Evolutionary conservation across 2,329 filamentous ascomycete species (phyloP), one percentile per base, ranked within the genome.

Genomic region (Huntiella bhutanensis): DNA sequence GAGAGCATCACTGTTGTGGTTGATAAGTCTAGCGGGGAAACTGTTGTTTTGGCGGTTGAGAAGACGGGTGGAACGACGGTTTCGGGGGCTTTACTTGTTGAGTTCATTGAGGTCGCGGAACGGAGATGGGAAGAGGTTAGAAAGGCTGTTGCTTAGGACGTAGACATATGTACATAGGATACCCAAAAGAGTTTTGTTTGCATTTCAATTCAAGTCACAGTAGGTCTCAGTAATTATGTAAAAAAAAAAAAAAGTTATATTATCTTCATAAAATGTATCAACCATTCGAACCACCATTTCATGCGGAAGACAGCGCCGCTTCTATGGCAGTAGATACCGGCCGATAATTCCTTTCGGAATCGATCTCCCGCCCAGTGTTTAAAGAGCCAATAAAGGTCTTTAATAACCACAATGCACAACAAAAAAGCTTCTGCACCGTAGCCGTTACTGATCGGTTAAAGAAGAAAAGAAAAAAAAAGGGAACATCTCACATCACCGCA

Each of bases 271-370:
- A 55, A 55, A 67, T 83, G 77, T 83, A 73, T 76, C 77, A 72
- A 77, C 76, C 76, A 77, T 79, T 82, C 80, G 80, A 85, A 80
- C 80, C 69, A 77, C 80, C 77, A 77, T 75, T 73, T 83, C 80
- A 84, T 68, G 68, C 60, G 48, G 42, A 40, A 49, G 38, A 38
- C 44, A 44, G 15, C 45, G 44, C 63, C 64, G 63, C 77, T 73
- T 85, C 80, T 71, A 82, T 77, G 77, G 80, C 77, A 82, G 80
- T 78, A 85, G 80, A 85, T 85, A 85, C 80, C 78, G 77, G 77
- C 75, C 69, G 79, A 73, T 61, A 58, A 55, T 55, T 28, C 22
- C 22, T 28, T 28, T 1, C 22, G 22, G 62, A 55, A 52, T 73
- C 62, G 54, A 64, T 82, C 75, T 82, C 60, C 70, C 77, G 72